Evolutionary conservation across 768 basidiomycete species (phyloP).

Genomic region (Boletales sp.): DNA sequence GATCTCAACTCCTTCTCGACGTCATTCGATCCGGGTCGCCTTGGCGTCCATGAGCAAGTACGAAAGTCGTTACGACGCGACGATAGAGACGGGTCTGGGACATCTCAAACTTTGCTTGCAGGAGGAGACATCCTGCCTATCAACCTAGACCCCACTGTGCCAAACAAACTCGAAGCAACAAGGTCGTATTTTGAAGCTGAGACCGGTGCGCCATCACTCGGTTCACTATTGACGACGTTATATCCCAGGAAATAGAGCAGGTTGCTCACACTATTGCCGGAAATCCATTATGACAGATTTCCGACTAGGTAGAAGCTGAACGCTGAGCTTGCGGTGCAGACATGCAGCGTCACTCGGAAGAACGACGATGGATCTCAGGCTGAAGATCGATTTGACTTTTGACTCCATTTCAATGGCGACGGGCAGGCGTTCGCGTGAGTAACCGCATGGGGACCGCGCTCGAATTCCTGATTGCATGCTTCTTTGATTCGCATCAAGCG

Average conservation of each 20-base stretch:
- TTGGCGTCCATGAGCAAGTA: too few species aligned
- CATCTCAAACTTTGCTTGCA: too few species aligned
- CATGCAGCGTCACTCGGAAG: constrained; percentile 39
- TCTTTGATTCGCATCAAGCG: constrained; percentile 8
- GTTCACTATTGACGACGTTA: background rate
- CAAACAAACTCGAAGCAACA: constrained; percentile 40
- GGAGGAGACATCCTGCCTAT: too few species aligned
- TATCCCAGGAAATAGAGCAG: constrained; percentile 24
- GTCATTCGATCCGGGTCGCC: too few species aligned
- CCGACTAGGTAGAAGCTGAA: constrained; percentile 28
- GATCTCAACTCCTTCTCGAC: too few species aligned
- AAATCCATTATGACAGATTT: constrained; percentile 22
- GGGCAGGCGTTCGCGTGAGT: background rate
- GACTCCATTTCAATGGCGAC: constrained; percentile 2
- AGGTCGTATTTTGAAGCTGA: constrained; percentile 46
- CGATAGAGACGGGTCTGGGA: too few species aligned
- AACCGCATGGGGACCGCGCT: background rate
- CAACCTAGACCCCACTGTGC: constrained; percentile 33
- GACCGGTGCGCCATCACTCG: constrained; percentile 23
- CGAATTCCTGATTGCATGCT: constrained; percentile 5
- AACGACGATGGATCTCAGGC: constrained; percentile 10
- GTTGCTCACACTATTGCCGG: constrained; percentile 15
- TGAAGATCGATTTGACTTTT: constrained; percentile 7
- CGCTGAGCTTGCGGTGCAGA: constrained; percentile 37
- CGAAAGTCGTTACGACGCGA: too few species aligned